Base-by-base conservation (phyloP, 225 moss, liverwort and hornwort species). In the Rhytidiadelphus loreus region DNA sequence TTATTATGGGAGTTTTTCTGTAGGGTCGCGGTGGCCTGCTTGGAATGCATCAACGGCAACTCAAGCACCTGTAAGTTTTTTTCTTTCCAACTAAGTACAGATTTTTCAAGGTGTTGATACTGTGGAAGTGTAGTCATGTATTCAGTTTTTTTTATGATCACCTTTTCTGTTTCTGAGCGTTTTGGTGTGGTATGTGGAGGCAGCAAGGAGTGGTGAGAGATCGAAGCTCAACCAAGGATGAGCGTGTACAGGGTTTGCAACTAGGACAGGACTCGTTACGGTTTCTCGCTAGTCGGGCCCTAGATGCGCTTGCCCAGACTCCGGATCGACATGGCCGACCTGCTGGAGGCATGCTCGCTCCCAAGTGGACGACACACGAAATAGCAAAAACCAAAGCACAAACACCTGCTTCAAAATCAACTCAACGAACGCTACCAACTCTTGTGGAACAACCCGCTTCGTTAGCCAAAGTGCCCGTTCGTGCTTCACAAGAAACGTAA, bases 1-100 rank as follows among this genome's bases (percentile, higher is more conserved):
- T 92, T 46, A 82, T 64, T 46, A 89, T 89, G 66, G 85, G 50
- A 46, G 57, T 90, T 80, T 89, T 79, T 90, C 48, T 88, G 90
- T 79, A 94, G 94, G 94, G 63, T 90, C 88, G 80, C 91, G 91
- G 35, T 94, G 94, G 94, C 94, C 94, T 83, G 88, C 89, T 87
- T 90, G 91, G 91, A 91, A 80, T 48, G 79, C 61, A 78, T 46
- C 87, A 50, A 82, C 48, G 46, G 81, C 88, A 82, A 33, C 73
- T 52, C 91, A 80, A 77, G 58, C 71, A 41, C 44, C 75, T 87
- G 94, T 94, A 81, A 91, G 94, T 55, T 64, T 70, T 18, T 62
- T 32, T 26, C n/a, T 44, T 72, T 65, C 19, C 84, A 35, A n/a
- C 81, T 48, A 74, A 84, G 80, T 63, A 28, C 39, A 32, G 39